phyloP scores from a whole-genome alignment of 495 filamentous ascomycete species.

The Pyrenopolyporus hunteri region DNA sequence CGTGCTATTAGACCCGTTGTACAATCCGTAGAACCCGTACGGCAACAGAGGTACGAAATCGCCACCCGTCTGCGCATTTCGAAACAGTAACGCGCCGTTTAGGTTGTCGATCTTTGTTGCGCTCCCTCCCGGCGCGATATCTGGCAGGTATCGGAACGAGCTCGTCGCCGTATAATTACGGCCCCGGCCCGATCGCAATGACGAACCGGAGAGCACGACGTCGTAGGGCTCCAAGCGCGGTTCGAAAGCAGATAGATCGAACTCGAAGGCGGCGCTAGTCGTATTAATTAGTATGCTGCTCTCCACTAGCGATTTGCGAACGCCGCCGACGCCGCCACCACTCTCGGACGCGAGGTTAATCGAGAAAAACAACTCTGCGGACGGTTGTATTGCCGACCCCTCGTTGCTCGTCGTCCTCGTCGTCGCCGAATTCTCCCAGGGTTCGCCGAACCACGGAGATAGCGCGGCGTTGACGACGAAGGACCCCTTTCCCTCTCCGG shows the following conservation, averaged over 20 bases:
- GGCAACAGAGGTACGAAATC: constrained; percentile 60
- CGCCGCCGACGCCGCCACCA: constrained; percentile 13
- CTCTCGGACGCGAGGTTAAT: constrained; percentile 43
- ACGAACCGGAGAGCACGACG: constrained; percentile 49
- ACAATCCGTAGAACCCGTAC: constrained; percentile 68
- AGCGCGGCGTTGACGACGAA: constrained; percentile 66
- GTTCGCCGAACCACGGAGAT: constrained; percentile 56
- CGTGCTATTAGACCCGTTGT: constrained; percentile 59
- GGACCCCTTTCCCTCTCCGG: constrained; percentile 56
- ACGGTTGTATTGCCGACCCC: constrained; percentile 19
- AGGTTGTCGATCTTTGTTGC: constrained; percentile 67
- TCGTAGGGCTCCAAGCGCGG: constrained; percentile 56
- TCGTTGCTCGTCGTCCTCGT: too few relatives aligned
- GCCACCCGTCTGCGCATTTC: constrained; percentile 42
- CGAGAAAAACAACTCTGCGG: constrained; percentile 45
- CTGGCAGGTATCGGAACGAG: constrained; percentile 62
- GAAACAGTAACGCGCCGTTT: constrained; percentile 60
- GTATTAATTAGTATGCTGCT: constrained; percentile 53
- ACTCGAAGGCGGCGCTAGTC: constrained; percentile 53
- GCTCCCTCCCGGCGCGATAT: constrained; percentile 59
- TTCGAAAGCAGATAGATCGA: constrained; percentile 53
- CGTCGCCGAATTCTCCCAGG: constrained; percentile 46
- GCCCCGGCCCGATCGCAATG: constrained; percentile 41
- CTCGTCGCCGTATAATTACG: constrained; percentile 49
- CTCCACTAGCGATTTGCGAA: constrained; percentile 40